These are phyloP conservation scores for Kwoniella sp. DNA, from an alignment of 768 basidiomycete genomes.

Conservation along the genomic window DNA sequence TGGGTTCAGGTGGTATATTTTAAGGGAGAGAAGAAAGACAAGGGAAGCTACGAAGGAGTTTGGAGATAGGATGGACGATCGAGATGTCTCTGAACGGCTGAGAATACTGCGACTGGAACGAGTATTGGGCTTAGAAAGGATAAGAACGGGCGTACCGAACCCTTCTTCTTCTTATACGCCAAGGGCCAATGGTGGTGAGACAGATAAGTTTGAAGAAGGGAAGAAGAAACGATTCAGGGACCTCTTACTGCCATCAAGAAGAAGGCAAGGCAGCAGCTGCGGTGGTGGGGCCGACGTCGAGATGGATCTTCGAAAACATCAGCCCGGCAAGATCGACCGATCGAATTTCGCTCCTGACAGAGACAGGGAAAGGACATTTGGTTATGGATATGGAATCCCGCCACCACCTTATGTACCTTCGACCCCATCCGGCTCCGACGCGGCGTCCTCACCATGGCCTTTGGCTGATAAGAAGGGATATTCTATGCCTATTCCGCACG, in stretches of 20 bases:
- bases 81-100: conserved; percentile 23
- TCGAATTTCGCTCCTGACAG: conserved; percentile 9
- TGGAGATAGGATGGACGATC: conserved; percentile 35
- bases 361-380: neutral
- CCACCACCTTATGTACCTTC: conserved; percentile 21
- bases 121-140: conserved; percentile 33
- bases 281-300: conserved; percentile 3
- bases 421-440: neutral
- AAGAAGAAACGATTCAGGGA: conserved; percentile 21
- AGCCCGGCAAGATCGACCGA: neutral
- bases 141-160: conserved; percentile 4
- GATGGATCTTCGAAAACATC: neutral
- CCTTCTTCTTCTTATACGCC: neutral
- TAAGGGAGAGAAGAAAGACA: conserved; percentile 33
- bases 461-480: neutral
- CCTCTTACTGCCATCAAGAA: conserved; percentile 16
- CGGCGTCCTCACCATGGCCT: neutral
- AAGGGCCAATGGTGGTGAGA: neutral
- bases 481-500: neutral
- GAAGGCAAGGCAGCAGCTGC: neutral
- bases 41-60: conserved; percentile 42
- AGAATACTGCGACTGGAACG: conserved; percentile 26
- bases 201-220: conserved; percentile 15
- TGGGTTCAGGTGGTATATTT: conserved; percentile 37
- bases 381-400: neutral